These are phyloP conservation scores for Boletus rubroflammeus DNA, from an alignment of 768 basidiomycete genomes.

Conservation along the genomic window DNA sequence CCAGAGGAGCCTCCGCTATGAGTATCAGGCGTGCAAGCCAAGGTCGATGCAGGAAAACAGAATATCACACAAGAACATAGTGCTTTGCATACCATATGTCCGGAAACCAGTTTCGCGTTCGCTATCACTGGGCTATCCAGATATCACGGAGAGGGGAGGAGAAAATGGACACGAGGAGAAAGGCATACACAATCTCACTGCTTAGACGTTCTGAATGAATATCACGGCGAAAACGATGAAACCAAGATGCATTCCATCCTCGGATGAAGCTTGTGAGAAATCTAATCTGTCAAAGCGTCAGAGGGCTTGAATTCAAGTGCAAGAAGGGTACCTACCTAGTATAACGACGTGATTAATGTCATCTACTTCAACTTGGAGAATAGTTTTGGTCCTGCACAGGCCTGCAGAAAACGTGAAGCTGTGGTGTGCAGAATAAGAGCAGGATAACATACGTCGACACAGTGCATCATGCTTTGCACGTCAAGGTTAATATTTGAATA, in stretches of 20 bases:
- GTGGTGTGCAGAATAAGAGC: not conserved
- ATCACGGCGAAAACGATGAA: not conserved
- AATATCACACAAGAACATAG: not conserved
- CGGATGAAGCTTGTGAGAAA: not conserved
- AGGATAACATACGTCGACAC: slow-evolving; percentile 65
- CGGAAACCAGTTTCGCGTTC: not conserved
- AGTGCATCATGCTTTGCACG: slow-evolving; percentile 79
- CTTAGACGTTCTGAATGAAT: not conserved
- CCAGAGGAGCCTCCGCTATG: too few species aligned
- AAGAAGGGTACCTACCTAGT: slow-evolving; percentile 15
- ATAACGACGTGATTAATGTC: not conserved
- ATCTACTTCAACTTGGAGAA: slow-evolving; percentile 63
- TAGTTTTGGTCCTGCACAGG: slow-evolving; percentile 71
- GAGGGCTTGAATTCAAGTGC: not conserved
- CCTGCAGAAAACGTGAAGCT: slow-evolving; percentile 27
- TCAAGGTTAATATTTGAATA: slow-evolving; percentile 3
- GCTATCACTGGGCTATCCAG: not conserved
- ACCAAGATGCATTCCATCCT: slow-evolving; percentile 12
- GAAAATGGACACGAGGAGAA: not conserved
- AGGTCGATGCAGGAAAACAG: not conserved
- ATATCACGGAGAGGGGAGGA: not conserved
- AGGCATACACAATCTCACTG: not conserved
- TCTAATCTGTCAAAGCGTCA: slow-evolving; percentile 16
- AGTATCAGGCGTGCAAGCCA: not conserved
- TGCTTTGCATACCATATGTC: not conserved